A percentile compares a stretch with the other conserved stretches of the same genome.
Evolutionary conservation across 2,329 filamentous ascomycete genomes (phyloP).

Genomic region (Colletotrichum paranaense): DNA sequence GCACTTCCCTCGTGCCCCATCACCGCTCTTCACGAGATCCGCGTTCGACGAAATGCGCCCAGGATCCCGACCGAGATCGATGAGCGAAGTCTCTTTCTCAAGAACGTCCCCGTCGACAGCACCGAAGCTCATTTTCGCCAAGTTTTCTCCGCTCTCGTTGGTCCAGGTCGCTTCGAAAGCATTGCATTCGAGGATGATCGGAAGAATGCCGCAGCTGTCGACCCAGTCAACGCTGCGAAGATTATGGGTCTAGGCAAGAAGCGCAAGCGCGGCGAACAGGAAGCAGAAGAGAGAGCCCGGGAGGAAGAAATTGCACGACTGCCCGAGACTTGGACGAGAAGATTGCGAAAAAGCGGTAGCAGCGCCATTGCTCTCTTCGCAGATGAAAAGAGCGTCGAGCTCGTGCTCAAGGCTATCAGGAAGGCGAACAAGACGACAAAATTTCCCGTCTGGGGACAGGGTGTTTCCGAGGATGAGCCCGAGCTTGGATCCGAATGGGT

Average conservation of each 20-base stretch:
- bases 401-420: conserved; percentile 79
- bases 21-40: conserved; percentile 82
- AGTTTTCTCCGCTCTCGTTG: conserved; percentile 80
- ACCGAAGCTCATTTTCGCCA: conserved; percentile 81
- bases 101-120: conserved; percentile 88
- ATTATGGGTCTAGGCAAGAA: conserved; percentile 59
- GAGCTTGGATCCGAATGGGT: conserved; percentile 67
- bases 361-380: conserved; percentile 87
- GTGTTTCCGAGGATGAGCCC: conserved; percentile 66
- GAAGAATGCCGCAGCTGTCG: conserved; percentile 52
- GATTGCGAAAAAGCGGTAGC: conserved; percentile 78
- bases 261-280: conserved; percentile 65
- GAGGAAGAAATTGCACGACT: conserved; percentile 71
- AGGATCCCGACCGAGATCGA: conserved; percentile 80
- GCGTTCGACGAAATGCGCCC: conserved; percentile 85
- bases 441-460: conserved; percentile 76
- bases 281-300: conserved; percentile 65
- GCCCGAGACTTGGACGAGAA: conserved; percentile 79
- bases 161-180: conserved; percentile 80
- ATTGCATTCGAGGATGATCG: conserved; percentile 78
- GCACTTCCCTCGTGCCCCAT: conserved; percentile 70
- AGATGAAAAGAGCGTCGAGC: conserved; percentile 81
- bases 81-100: conserved; percentile 85
- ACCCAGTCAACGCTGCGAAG: conserved; percentile 56
- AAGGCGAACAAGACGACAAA: conserved; percentile 70